Evolutionary conservation across 164 flowering plant species (phyloP).

Genomic region (Pachysandra terminalis): DNA sequence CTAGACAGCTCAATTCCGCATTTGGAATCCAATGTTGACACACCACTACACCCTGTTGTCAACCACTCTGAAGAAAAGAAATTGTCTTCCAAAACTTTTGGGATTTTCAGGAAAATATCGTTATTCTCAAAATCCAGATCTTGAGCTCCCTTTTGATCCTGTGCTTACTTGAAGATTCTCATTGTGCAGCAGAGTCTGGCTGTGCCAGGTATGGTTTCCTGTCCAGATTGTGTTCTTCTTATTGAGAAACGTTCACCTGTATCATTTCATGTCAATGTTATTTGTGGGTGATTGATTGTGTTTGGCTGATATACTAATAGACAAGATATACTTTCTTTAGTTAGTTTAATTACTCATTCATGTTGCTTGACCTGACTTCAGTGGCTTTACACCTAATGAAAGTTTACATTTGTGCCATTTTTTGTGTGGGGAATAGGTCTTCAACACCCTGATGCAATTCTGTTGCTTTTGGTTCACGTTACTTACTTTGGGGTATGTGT

Average conservation of each 20-base stretch:
- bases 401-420: not conserved
- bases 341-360: conserved; percentile 4
- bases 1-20: conserved; percentile 17
- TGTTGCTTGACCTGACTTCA: conserved; percentile 10
- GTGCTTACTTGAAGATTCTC: not conserved
- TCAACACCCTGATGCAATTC: not conserved
- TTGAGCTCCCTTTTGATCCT: conserved; percentile 10
- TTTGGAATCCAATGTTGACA: conserved; percentile 11
- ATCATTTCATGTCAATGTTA: not conserved
- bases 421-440: not conserved
- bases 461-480: not conserved
- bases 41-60: conserved; percentile 4
- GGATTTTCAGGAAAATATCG: conserved; percentile 24
- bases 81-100: conserved; percentile 23
- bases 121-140: conserved; percentile 20
- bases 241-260: not conserved
- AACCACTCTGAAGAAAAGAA: conserved; percentile 16
- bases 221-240: conserved; percentile 5
- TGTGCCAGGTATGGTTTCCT: not conserved
- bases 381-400: conserved; percentile 7
- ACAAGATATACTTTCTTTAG: not conserved
- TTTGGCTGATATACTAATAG: conserved; percentile 2
- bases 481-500: not conserved
- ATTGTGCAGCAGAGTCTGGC: not conserved
- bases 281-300: not conserved